Conservation (phyloP, 257 asterid species). For the Vinca minor region DNA sequence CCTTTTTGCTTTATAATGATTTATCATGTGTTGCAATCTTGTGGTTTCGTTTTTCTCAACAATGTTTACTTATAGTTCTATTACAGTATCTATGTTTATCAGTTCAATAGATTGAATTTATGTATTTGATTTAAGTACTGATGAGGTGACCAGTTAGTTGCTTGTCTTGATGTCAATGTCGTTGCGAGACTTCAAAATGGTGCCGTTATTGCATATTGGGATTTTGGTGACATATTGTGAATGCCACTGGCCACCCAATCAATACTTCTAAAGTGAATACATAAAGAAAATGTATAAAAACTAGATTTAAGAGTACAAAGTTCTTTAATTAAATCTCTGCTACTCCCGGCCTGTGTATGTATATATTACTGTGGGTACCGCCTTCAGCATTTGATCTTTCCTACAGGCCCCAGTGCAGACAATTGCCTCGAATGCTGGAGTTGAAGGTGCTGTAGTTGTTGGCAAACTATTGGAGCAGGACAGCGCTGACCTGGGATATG, state of each 20-base stretch:
- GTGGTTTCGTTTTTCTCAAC: not conserved
- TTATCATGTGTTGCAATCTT: not conserved
- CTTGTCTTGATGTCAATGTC: too few species aligned
- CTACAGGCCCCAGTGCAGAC: conserved; percentile 44
- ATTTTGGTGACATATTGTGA: too few species aligned
- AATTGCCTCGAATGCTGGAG: conserved; percentile 51
- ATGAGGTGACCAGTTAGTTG: too few species aligned
- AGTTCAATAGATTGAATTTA: not conserved
- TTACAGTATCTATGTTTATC: not conserved
- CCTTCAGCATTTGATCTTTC: not conserved
- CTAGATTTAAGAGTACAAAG: too few species aligned
- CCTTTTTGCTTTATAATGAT: not conserved
- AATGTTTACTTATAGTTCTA: not conserved
- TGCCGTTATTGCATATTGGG: too few species aligned
- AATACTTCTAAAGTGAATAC: too few species aligned
- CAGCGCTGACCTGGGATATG: conserved; percentile 45
- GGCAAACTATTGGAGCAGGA: conserved; percentile 50
- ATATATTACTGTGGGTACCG: not conserved
- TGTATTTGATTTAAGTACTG: too few species aligned
- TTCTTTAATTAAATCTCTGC: too few species aligned
- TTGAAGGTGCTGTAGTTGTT: conserved; percentile 43
- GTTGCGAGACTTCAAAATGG: too few species aligned
- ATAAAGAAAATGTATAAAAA: too few species aligned
- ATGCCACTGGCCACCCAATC: too few species aligned
- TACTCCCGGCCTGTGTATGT: too few species aligned